These are phyloP conservation scores for Trichoderma citrinoviride DNA, from an alignment of 2,329 filamentous ascomycete genomes.

Conservation along the genomic window DNA sequence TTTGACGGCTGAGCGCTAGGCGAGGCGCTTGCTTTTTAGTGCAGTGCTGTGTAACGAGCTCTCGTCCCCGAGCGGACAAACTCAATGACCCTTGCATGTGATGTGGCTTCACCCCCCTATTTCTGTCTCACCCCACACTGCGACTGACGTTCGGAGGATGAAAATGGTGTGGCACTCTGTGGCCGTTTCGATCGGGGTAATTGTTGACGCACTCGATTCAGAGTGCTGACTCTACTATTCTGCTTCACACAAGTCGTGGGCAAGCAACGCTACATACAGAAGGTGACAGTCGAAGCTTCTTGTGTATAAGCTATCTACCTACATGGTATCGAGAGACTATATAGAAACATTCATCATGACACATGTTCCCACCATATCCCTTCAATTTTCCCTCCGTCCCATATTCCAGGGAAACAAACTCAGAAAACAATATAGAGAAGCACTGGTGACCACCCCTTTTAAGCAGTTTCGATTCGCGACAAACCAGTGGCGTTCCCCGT, in stretches of 20 bases:
- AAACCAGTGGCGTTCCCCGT: not conserved
- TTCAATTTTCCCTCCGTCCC: not conserved
- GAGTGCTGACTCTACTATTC: no score
- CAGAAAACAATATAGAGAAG: not conserved
- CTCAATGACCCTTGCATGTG: not conserved
- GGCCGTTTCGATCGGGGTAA: not conserved
- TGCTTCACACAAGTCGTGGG: no score
- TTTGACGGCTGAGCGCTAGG: not conserved
- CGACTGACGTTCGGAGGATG: not conserved
- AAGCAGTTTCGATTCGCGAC: not conserved
- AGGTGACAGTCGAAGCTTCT: no score
- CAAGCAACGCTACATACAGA: no score
- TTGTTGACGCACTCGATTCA: no score
- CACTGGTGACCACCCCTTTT: not conserved
- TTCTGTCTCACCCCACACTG: not conserved
- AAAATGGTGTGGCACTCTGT: not conserved
- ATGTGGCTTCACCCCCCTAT: constrained; percentile 7
- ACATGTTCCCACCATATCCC: not conserved
- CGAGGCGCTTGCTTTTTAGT: not conserved
- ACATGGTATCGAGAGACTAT: not conserved
- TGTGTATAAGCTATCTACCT: no score
- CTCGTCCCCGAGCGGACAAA: not conserved
- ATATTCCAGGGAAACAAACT: not conserved
- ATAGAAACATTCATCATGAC: not conserved
- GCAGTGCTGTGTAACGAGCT: not conserved